Percentiles rank a stretch among this genome's conserved stretches.
Evolutionary conservation across 805 yeast genomes (phyloP).

Genomic region (Gaillardinia entomophila): DNA sequence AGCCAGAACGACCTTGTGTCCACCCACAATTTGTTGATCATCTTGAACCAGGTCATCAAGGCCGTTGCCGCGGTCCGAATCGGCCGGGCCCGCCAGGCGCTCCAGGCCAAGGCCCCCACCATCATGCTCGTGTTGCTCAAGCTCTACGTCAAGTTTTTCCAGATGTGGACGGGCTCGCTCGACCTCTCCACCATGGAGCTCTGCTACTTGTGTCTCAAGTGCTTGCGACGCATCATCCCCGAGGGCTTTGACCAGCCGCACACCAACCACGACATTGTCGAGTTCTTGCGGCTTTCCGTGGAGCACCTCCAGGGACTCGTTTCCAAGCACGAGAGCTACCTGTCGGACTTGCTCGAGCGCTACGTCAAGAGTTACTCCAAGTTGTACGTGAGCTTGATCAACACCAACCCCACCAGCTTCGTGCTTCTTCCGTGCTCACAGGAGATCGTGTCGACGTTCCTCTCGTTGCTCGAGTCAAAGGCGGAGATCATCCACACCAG

Average conservation of each 20-base stretch:
- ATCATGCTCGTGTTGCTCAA: slow-evolving; percentile 56
- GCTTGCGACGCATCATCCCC: slow-evolving; percentile 62
- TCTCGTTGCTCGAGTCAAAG: slow-evolving; percentile 55
- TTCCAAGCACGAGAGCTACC: slow-evolving; percentile 44
- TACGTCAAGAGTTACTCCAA: slow-evolving; percentile 73
- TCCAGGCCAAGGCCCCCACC: slow-evolving; percentile 66
- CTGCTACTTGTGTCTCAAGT: slow-evolving; percentile 73
- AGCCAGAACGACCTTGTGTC: slow-evolving; percentile 42
- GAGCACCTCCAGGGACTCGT: slow-evolving; percentile 57
- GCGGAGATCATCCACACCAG: slow-evolving; percentile 61
- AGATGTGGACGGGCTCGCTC: slow-evolving; percentile 51
- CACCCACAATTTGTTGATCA: slow-evolving; percentile 57
- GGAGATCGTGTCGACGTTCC: slow-evolving; percentile 54
- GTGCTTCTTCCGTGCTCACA: slow-evolving; percentile 60
- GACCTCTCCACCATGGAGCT: slow-evolving; percentile 60
- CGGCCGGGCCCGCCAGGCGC: slow-evolving; percentile 73
- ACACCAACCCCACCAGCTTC: slow-evolving; percentile 63
- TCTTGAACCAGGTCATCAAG: slow-evolving; percentile 76
- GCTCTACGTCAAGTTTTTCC: slow-evolving; percentile 54
- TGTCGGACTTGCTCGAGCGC: slow-evolving; percentile 53
- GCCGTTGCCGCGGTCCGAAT: slow-evolving; percentile 68
- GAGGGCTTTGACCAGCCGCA: slow-evolving; percentile 75
- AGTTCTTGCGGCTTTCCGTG: slow-evolving; percentile 52
- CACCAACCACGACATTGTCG: slow-evolving; percentile 49
- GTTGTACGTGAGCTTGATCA: slow-evolving; percentile 55